phyloP scores from a whole-genome alignment of 257 asterid genomes.

The Prunella vulgaris region DNA sequence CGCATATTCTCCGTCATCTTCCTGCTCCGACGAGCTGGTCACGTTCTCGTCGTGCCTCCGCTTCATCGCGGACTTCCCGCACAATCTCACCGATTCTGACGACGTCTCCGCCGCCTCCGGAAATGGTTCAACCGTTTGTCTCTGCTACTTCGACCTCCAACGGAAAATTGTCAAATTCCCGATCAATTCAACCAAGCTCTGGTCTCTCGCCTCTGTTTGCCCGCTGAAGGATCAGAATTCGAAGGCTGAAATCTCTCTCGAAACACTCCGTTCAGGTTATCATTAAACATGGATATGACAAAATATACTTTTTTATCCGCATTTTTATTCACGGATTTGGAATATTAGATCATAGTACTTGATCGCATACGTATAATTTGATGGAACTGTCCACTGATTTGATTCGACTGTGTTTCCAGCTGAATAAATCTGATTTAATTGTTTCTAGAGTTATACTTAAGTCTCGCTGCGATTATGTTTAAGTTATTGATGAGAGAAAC shows the following conservation, averaged over 20 bases:
- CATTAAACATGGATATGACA: neutral
- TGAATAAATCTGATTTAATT: neutral
- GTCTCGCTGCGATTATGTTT: neutral
- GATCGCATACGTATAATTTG: neutral
- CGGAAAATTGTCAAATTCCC: constrained; percentile 65
- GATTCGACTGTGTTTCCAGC: neutral
- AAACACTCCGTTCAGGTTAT: constrained; percentile 58
- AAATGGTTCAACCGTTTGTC: constrained; percentile 47
- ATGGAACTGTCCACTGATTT: neutral
- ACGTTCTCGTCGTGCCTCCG: constrained; percentile 66
- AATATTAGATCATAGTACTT: no score
- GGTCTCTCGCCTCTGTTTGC: constrained; percentile 59
- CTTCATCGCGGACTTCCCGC: constrained; percentile 51
- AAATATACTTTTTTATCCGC: neutral
- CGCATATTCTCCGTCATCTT: constrained; percentile 24
- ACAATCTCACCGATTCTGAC: constrained; percentile 53
- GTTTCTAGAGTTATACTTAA: neutral
- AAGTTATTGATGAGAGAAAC: neutral
- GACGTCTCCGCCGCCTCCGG: constrained; percentile 35
- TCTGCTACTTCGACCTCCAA: constrained; percentile 53
- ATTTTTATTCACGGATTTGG: neutral
- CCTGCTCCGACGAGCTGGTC: constrained; percentile 64
- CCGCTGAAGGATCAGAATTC: constrained; percentile 19
- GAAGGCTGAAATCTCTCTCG: constrained; percentile 30
- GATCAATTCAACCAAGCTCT: constrained; percentile 39